Evolutionary conservation across 768 basidiomycete genomes (phyloP).

Genomic region (Suillus decipiens): DNA sequence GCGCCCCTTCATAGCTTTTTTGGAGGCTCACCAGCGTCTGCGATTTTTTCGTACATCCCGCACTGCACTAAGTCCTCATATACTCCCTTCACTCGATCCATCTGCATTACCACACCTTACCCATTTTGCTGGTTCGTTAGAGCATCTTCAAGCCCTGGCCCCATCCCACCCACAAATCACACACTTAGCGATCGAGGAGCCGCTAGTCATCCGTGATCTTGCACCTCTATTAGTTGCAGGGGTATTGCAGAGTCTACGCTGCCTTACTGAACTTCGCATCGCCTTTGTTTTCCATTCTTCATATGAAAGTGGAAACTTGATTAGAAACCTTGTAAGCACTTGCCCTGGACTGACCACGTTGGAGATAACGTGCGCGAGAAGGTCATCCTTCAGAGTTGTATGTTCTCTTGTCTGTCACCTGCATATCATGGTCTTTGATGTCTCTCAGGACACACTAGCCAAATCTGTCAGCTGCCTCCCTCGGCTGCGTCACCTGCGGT

Average conservation of each 20-base stretch:
- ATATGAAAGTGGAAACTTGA: slow-evolving; percentile 71
- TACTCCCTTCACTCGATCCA: slow-evolving; percentile 50
- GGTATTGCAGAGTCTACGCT: slow-evolving; percentile 57
- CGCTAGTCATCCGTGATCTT: slow-evolving; percentile 66
- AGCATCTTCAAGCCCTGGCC: slow-evolving; percentile 64
- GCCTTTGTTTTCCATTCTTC: slow-evolving; percentile 70
- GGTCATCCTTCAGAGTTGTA: slow-evolving; percentile 74
- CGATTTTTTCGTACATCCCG: slow-evolving; percentile 52
- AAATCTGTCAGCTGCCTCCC: slow-evolving; percentile 61
- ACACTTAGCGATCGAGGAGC: slow-evolving; percentile 62
- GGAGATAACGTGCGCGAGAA: slow-evolving; percentile 65
- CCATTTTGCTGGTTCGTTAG: slow-evolving; percentile 66
- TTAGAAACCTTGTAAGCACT: slow-evolving; percentile 64
- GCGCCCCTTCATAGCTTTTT: slow-evolving; percentile 64
- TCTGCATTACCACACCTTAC: slow-evolving; percentile 50
- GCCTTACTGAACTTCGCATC: slow-evolving; percentile 60
- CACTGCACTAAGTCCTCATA: slow-evolving; percentile 52
- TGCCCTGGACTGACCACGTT: slow-evolving; percentile 67
- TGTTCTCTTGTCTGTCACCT: slow-evolving; percentile 21
- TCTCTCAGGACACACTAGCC: slow-evolving; percentile 44
- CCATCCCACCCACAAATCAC: slow-evolving; percentile 48
- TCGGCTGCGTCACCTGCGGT: slow-evolving; percentile 60
- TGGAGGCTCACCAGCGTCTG: slow-evolving; percentile 63
- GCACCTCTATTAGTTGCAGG: slow-evolving; percentile 61
- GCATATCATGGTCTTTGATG: neutral